Evolutionary conservation across 176 grass and related monocot genomes (phyloP).

Genomic region (Musa acuminata): DNA sequence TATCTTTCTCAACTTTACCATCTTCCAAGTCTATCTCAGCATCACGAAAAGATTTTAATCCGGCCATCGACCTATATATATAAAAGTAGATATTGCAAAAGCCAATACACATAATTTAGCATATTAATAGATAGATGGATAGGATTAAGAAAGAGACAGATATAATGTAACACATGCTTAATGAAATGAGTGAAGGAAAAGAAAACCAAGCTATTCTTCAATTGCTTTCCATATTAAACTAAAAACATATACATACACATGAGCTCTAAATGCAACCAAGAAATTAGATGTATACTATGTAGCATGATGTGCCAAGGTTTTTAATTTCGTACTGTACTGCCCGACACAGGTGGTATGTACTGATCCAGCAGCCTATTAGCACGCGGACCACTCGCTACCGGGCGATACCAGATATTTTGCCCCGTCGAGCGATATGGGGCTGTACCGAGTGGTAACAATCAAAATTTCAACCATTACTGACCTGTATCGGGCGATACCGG

Average conservation of each 20-base stretch:
- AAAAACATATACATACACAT: neutral
- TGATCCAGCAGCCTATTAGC: too few species aligned
- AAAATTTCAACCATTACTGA: too few species aligned
- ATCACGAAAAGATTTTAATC: constrained; percentile 29
- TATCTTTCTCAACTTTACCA: constrained; percentile 58
- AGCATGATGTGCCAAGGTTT: neutral
- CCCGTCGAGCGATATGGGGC: too few species aligned
- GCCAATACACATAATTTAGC: neutral
- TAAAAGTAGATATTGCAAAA: neutral
- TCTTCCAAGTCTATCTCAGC: constrained; percentile 69
- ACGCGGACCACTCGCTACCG: too few species aligned
- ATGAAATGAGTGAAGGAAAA: neutral
- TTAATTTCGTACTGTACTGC: too few species aligned
- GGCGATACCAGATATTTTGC: too few species aligned
- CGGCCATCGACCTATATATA: constrained; percentile 36
- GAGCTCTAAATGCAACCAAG: too few species aligned
- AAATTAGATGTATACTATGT: neutral
- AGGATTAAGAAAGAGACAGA: neutral
- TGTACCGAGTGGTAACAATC: too few species aligned
- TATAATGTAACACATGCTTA: neutral
- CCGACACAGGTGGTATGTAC: too few species aligned
- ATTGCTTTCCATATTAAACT: neutral
- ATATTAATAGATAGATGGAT: neutral
- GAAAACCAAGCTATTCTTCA: neutral
- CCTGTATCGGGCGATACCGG: too few species aligned